Evolutionary conservation across 2,329 filamentous ascomycete species (phyloP).

Genomic region (Aspergillus viridinutans): DNA sequence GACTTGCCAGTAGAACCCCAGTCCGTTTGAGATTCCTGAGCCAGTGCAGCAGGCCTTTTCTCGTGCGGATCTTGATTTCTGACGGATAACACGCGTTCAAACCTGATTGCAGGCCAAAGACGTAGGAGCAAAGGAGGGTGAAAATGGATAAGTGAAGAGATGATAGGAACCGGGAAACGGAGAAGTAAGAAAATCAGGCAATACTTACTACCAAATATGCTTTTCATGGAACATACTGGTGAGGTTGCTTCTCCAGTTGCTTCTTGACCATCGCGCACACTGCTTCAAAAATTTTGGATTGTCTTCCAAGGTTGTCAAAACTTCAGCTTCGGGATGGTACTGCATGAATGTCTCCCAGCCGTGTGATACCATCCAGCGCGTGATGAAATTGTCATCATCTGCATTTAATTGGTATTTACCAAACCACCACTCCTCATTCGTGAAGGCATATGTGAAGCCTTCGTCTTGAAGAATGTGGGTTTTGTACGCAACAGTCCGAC

Average conservation of each 20-base stretch:
- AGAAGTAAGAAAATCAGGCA: conserved; percentile 4
- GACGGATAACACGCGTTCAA: not conserved
- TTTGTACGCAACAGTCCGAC: conserved; percentile 86
- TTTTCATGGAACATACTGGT: conserved; percentile 82
- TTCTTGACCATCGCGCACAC: conserved; percentile 90
- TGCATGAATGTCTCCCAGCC: conserved; percentile 94
- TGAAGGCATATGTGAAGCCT: conserved; percentile 83
- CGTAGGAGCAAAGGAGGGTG: not conserved
- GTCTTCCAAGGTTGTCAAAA: conserved; percentile 89
- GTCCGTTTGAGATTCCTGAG: conserved; percentile 17
- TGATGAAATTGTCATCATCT: conserved; percentile 98
- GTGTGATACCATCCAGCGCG: conserved; percentile 88
- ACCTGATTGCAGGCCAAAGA: not conserved
- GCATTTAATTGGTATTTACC: conserved; percentile 85
- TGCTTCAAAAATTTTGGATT: conserved; percentile 86
- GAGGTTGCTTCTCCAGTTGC: conserved; percentile 96
- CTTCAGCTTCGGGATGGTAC: conserved; percentile 84
- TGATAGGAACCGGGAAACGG: not conserved
- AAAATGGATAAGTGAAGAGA: not conserved
- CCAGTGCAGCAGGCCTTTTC: not conserved
- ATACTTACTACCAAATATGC: conserved; percentile 79
- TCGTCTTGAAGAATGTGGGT: conserved; percentile 81
- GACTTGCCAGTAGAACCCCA: not conserved
- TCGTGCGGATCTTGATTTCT: not conserved
- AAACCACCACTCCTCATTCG: conserved; percentile 77